Percentiles rank a stretch among this genome's conserved stretches.
phyloP scores from a whole-genome alignment of 768 basidiomycete species.

The Imleria badia region DNA sequence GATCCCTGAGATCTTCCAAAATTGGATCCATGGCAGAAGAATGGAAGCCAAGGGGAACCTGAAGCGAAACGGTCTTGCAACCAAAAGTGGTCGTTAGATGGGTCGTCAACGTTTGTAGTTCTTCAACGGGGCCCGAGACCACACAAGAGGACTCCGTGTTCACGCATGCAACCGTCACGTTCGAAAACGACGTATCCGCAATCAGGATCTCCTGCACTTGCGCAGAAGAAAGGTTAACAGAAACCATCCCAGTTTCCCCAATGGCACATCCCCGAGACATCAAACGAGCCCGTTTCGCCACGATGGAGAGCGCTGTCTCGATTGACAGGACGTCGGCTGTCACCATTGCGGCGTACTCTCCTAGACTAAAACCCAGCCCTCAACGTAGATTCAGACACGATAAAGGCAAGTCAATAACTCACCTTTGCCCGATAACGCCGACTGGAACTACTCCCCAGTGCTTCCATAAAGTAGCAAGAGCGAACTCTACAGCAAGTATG shows the following conservation, averaged over 20 bases:
- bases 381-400: neutral
- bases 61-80: conserved; percentile 45
- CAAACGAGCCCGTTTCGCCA: conserved; percentile 57
- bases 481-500: conserved; percentile 62
- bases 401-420: conserved; percentile 11
- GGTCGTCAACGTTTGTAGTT: conserved; percentile 42
- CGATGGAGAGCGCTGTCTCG: conserved; percentile 53
- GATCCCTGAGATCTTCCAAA: conserved; percentile 44
- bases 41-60: conserved; percentile 66
- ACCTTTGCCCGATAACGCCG: conserved; percentile 77
- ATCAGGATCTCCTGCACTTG: conserved; percentile 37
- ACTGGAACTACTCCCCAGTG: conserved; percentile 63
- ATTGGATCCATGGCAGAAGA: conserved; percentile 62
- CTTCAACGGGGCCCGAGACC: conserved; percentile 52
- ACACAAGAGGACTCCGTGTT: conserved; percentile 61
- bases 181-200: conserved; percentile 33
- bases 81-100: conserved; percentile 37
- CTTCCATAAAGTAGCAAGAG: conserved; percentile 62
- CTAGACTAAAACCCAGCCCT: conserved; percentile 49
- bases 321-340: conserved; percentile 58
- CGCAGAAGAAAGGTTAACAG: conserved; percentile 41
- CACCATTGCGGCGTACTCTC: conserved; percentile 73
- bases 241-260: conserved; percentile 59
- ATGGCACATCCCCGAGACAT: conserved; percentile 50
- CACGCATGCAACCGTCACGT: conserved; percentile 55